Percentiles rank a stretch among this genome's conserved stretches.
Evolutionary conservation across 768 basidiomycete species (phyloP).

Genomic region (Neoboletus magnificus): DNA sequence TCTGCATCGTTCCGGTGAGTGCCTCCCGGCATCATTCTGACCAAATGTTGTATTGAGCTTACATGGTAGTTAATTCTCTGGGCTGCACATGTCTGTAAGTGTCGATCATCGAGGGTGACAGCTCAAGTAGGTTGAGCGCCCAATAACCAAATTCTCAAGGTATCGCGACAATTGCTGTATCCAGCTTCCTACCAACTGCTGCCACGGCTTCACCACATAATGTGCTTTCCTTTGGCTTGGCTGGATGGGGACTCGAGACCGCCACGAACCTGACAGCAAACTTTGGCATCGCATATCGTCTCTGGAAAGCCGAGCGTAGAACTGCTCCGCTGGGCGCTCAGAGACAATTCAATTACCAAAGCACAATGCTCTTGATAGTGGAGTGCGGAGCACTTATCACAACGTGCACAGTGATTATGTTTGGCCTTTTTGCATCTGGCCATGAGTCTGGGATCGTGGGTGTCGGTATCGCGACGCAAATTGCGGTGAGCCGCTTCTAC

Average conservation of each 20-base stretch:
- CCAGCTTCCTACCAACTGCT: conserved; percentile 12
- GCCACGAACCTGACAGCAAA: conserved; percentile 15
- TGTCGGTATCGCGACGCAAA: conserved; percentile 17
- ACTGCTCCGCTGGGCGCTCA: conserved; percentile 2
- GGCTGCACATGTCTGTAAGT: conserved; percentile 17
- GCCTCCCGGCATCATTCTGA: neutral
- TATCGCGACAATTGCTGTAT: conserved; percentile 14
- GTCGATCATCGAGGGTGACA: neutral
- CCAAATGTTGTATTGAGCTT: neutral
- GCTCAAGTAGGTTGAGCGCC: neutral
- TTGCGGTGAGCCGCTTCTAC: conserved; percentile 10
- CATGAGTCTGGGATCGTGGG: conserved; percentile 13
- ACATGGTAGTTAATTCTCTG: conserved; percentile 12
- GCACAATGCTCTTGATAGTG: conserved; percentile 14
- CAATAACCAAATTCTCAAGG: conserved; percentile 1
- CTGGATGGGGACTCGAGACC: conserved; percentile 20
- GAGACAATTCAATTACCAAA: conserved; percentile 7
- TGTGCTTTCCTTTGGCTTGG: conserved; percentile 7
- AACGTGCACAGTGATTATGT: conserved; percentile 17
- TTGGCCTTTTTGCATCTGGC: conserved; percentile 11
- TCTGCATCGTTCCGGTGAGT: conserved; percentile 17
- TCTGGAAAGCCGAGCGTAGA: conserved; percentile 7
- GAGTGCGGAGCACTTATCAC: conserved; percentile 24
- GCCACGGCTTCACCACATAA: conserved; percentile 1
- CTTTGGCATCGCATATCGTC: conserved; percentile 18